Evolutionary conservation across 257 asterid species (phyloP).

Genomic region (Anisodus acutangulus): DNA sequence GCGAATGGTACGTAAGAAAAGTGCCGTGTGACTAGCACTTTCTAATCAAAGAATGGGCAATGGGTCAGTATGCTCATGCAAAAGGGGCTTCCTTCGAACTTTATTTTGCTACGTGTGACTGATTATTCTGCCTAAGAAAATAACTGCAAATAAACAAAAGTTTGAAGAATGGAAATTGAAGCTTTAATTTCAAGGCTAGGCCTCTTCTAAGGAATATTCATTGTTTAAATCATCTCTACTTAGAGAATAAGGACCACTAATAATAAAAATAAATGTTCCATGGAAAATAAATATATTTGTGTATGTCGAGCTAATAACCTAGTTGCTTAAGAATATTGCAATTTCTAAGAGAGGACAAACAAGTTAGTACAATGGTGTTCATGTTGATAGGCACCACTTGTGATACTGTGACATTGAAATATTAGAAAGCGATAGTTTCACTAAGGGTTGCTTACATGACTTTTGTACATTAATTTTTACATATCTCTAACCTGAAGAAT

Average conservation of each 20-base stretch:
- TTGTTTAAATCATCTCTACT: neutral
- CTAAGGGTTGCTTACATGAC: neutral
- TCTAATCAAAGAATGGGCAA: slow-evolving; percentile 21
- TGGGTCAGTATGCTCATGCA: slow-evolving; percentile 27
- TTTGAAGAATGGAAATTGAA: neutral
- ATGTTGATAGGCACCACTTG: slow-evolving; percentile 29
- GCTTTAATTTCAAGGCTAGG: neutral
- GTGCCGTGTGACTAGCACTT: neutral
- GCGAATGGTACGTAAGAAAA: neutral
- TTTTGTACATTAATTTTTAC: neutral
- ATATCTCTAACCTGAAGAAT: neutral
- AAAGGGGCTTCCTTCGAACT: slow-evolving; percentile 13
- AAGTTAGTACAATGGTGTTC: slow-evolving; percentile 18
- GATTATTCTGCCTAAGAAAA: neutral
- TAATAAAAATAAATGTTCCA: neutral
- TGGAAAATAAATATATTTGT: neutral
- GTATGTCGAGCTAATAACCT: neutral
- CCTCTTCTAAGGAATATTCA: neutral
- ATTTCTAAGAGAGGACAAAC: slow-evolving; percentile 24
- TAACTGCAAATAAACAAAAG: neutral
- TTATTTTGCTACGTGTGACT: slow-evolving; percentile 9
- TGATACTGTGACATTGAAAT: slow-evolving; percentile 26
- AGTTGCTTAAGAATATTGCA: slow-evolving; percentile 17
- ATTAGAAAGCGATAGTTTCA: slow-evolving; percentile 14
- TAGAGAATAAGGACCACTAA: neutral